Conservation (phyloP, 192 early-diverging fungal species). For the Jimgerdemannia flammicorona region DNA sequence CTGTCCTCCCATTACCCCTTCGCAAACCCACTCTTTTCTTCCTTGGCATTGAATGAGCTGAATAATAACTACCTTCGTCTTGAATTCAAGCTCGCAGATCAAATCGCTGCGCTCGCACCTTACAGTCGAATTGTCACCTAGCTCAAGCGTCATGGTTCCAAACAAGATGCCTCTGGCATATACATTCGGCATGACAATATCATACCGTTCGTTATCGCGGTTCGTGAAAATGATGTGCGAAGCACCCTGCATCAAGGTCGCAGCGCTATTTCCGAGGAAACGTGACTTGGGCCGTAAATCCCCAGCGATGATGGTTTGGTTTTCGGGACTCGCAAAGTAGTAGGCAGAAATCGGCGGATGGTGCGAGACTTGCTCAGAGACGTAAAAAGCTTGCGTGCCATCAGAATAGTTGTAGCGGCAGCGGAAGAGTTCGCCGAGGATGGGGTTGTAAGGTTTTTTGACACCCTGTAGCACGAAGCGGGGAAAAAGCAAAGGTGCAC, state of each 20-base stretch:
- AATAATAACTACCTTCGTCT: conserved; percentile 66
- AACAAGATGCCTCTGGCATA: conserved; percentile 91
- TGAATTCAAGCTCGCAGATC: conserved; percentile 83
- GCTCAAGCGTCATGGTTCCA: conserved; percentile 91
- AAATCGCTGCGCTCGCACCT: conserved; percentile 72
- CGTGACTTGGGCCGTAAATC: conserved; percentile 83
- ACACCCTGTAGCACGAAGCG: conserved; percentile 56
- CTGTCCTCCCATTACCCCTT: not conserved
- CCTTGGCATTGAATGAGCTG: no score
- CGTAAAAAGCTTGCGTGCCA: conserved; percentile 67
- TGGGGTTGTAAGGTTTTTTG: conserved; percentile 94
- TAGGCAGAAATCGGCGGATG: conserved; percentile 89
- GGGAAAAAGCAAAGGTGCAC: not conserved
- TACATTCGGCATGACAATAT: conserved; percentile 85
- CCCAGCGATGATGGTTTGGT: conserved; percentile 73
- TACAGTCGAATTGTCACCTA: conserved; percentile 79
- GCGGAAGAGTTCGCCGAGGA: conserved; percentile 91
- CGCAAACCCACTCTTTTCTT: not conserved
- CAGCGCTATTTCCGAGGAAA: conserved; percentile 88
- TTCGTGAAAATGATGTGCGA: conserved; percentile 58
- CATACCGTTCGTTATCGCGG: conserved; percentile 71
- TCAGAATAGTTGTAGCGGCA: conserved; percentile 73
- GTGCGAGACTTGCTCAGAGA: conserved; percentile 93
- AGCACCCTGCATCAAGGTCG: conserved; percentile 80
- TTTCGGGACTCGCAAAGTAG: conserved; percentile 79